phyloP scores from a whole-genome alignment of 2,329 filamentous ascomycete species.

The Calycina herbarum region DNA sequence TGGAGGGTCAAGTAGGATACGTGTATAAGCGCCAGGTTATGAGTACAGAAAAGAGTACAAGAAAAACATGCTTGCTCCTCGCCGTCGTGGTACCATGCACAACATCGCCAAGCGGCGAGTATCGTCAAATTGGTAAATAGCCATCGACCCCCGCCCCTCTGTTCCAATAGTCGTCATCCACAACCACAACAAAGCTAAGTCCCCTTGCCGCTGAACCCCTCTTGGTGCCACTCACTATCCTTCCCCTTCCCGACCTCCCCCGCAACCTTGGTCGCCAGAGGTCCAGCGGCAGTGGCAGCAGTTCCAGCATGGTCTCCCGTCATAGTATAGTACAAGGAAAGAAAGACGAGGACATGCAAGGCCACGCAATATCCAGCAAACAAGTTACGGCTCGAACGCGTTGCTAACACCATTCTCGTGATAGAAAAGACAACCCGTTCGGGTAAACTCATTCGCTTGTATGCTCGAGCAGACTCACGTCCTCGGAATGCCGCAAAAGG shows the following conservation, averaged over 20 bases:
- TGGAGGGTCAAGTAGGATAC: neutral
- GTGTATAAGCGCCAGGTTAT: neutral
- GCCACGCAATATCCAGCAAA: conserved; percentile 91
- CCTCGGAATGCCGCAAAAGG: conserved; percentile 95
- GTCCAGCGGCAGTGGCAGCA: conserved; percentile 44
- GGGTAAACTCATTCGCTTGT: conserved; percentile 88
- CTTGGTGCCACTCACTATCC: conserved; percentile 63
- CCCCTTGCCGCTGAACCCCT: conserved; percentile 39
- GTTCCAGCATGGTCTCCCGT: conserved; percentile 48
- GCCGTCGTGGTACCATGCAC: neutral
- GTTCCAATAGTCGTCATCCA: neutral
- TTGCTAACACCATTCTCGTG: conserved; percentile 87
- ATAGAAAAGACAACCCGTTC: conserved; percentile 89
- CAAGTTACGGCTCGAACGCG: conserved; percentile 84
- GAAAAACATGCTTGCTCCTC: conserved; percentile 1
- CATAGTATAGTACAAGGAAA: conserved; percentile 65
- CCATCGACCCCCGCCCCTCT: conserved; percentile 1
- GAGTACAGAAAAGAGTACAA: neutral
- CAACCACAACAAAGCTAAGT: conserved; percentile 18
- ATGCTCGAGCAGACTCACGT: conserved; percentile 86
- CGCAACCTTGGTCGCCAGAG: conserved; percentile 41
- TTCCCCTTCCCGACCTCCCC: conserved; percentile 38
- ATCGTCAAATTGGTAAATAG: conserved; percentile 3
- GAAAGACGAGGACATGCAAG: conserved; percentile 83
- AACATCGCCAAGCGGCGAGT: conserved; percentile 3